Evolutionary conservation across 768 basidiomycete genomes (phyloP), one percentile per base, ranked within the genome.

Genomic region (Rhizopogon sp.): DNA sequence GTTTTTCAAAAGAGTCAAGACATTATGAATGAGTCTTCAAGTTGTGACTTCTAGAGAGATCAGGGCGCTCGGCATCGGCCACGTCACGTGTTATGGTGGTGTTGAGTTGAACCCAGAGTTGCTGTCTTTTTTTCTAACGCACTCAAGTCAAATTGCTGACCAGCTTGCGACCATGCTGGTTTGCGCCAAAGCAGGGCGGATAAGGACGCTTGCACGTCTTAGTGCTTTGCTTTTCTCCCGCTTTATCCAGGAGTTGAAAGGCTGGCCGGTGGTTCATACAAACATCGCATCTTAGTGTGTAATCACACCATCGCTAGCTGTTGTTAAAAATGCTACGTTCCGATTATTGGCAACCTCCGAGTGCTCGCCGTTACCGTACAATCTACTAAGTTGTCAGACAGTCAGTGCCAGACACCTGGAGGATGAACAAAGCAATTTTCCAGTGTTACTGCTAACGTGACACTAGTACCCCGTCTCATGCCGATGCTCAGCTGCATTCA

Each of bases 101-200:
- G 25, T 25, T 25, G 4, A 25, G 25, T 25, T 25, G 25, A 25
- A 25, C 25, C 25, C 25, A 25, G 25, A 25, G 25, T 62, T 53
- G 40, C 28, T 0, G 29, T 16, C 3, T 39, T 10, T 53, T 53
- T 58, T 54, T 58, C 51, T 54, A 64, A 60, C 68, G 68, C 67
- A 68, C 67, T 70, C 67, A 60, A 55, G 67, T 68, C 67, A 68
- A 68, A 68, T 68, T 68, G 59, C 67, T 66, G 58, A 60, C 57
- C 68, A 58, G 35, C 51, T 47, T 35, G 52, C 16, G 39, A 25
- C 35, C 42, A 57, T 35, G 43, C 53, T 66, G 67, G 69, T 70
- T 42, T 70, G 67, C 66, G 67, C 67, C 67, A 70, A 70, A 70
- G 67, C 50, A 70, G 67, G 62, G 67, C 67, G 67, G 50, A 68